Evolutionary conservation across 495 filamentous ascomycete genomes (phyloP), one percentile per base, ranked within the genome.

Genomic region (Stereocaulon alpinum): DNA sequence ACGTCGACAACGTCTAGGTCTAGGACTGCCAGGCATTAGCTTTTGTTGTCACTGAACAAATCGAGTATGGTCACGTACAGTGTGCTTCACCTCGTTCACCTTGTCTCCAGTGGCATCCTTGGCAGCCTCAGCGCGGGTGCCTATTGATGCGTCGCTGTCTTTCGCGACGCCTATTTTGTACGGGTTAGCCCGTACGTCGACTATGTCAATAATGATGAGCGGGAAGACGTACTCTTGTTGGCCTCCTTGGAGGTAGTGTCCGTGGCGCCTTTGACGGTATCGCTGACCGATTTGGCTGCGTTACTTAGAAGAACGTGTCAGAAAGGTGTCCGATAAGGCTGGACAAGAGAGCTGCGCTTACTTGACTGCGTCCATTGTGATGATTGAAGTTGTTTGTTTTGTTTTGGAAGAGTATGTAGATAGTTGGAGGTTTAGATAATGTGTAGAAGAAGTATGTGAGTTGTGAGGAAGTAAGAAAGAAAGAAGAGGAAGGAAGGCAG

Each of bases 181-280:
- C 3, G n/a, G 37, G 32, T 52, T 41, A 15, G 27, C 4, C 2
- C 3, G 14, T 42, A 3, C 4, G 14, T 9, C 11, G 12, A 45
- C 30, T 30, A 24, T 48, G 14, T 12, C 0, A 24, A n/a, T 18
- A 30, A 12, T 0, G 56, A 12, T 15, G 1, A 18, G 3, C 15
- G 2, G n/a, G 29, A 64, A 1, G 6, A 55, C 40, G 40, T 58
- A 62, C 60, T 27, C 78, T 85, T 85, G 78, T 85, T 84, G 72
- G 78, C 74, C 77, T 84, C 81, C 79, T 85, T 85, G 73, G 74
- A 66, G 71, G 80, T 79, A 73, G 78, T 80, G 76, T 82, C 83
- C 67, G 72, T 75, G 68, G 79, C 74, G 69, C 84, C 76, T 76
- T 49, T 34, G 34, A 34, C 49, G 41, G 55, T 58, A 4, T 45